Evolutionary conservation across 805 yeast genomes (phyloP), one percentile per base, ranked within the genome.

Genomic region (Starmerella lactis-condensi): DNA sequence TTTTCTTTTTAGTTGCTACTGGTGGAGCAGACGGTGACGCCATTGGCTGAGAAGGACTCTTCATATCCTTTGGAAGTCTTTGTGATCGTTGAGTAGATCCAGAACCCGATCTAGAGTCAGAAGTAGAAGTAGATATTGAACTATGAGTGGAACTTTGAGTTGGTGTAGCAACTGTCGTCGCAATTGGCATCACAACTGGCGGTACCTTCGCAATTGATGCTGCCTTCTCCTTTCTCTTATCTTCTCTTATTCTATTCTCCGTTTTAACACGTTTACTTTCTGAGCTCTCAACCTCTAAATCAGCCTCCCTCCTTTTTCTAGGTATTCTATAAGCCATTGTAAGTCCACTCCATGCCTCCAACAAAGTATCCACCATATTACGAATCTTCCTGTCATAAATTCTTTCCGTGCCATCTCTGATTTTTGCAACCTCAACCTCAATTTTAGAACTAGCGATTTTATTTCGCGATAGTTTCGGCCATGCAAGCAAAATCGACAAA

Each of bases 281-380:
- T n/a, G n/a, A n/a, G n/a, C n/a, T n/a, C n/a, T n/a, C n/a, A n/a
- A n/a, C n/a, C n/a, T n/a, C n/a, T n/a, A n/a, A n/a, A n/a, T n/a
- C n/a, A n/a, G 29, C 22, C 10, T 29, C 41, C 6, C 46, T 36
- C 24, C 48, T 54, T 24, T 62, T 62, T 43, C 83, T 73, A 1
- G 91, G 83, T 31, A 85, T 83, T 27, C 89, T 65, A 47, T 74
- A 77, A n/a, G 82, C 83, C 66, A 78, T 69, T 47, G 75, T 73
- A 36, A 78, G 64, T 17, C 57, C 57, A 27, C 72, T 58, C 95
- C 95, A 85, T 34, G 62, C 72, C 1, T 61, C 57, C 17, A 78
- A 44, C 23, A 85, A 53, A 32, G 61, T 52, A 1, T 33, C 34
- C 8, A 26, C 17, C 6, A 26, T 6, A 6, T 6, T 6, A 7